Base-by-base conservation (phyloP, 2,329 filamentous ascomycete genomes). In the Fusarium sp. region DNA sequence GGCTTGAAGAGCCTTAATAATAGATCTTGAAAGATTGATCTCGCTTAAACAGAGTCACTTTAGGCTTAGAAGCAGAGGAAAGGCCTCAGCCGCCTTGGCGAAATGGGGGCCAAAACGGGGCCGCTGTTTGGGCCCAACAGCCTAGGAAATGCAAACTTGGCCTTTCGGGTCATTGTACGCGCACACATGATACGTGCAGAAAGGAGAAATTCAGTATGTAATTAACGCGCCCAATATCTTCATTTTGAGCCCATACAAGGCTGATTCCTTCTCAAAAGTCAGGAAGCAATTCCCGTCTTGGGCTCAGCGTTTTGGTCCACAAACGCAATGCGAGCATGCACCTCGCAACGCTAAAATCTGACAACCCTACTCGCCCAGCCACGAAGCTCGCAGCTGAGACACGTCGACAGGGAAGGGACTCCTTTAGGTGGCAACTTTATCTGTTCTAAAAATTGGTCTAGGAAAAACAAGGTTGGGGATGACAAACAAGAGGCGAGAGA, bases 331-430 rank as follows among this genome's bases (percentile, higher is more conserved):
- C 6, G 4, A 4, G 6, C 9, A 34, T 57, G 54, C 54, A 35
- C 54, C 54, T 57, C 48, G 48, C 48, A 37, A 57, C 54, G 54
- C 54, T 57, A 57, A 57, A 57, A 57, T 57, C 54, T 57, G 54
- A 57, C 54, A 57, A 32, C 48, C 8, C 48, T 52, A n/a, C 48
- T 30, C 14, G 16, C 16, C 48, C 25, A 52, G 48, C 48, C 48
- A 30, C 48, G 14, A 50, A 27, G 45, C 23, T 27, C 16, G 16
- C 25, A 52, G 6, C 27, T 52, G 27, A 32, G 27, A 32, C 48
- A 32, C 5, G 4, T 6, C 2, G 48, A 52, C 48, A 32, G 27
- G 48, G 48, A 32, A 32, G 48, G 3, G 27, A 5, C 27, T 52
- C 27, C 48, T 52, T 52, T 16, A 16, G 45, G 45, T 50, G 25